Conservation (phyloP, 2,329 filamentous ascomycete genomes). For the Pyricularia sp. region DNA sequence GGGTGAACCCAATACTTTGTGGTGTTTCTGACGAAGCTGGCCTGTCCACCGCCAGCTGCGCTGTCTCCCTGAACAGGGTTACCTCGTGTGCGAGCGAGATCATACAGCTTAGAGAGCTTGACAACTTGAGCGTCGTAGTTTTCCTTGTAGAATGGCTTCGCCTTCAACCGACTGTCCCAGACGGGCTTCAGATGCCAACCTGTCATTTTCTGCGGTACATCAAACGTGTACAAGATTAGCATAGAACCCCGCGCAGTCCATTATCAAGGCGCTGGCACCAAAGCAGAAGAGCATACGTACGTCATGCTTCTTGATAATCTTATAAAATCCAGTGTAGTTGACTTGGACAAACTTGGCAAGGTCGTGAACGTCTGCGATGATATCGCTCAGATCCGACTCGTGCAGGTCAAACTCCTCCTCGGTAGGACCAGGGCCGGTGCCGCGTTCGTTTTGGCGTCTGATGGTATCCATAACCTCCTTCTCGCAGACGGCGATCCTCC, state of each 20-base stretch:
- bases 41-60: conserved; percentile 78
- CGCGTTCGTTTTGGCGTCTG: conserved; percentile 53
- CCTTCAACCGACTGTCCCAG: conserved; percentile 89
- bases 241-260: background rate
- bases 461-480: conserved; percentile 84
- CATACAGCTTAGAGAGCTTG: conserved; percentile 88
- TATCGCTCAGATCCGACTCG: conserved; percentile 90
- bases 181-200: conserved; percentile 86
- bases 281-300: conserved; percentile 32
- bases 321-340: conserved; percentile 98
- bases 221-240: background rate
- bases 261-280: background rate
- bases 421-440: conserved; percentile 45
- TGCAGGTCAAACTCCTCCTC: conserved; percentile 92
- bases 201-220: conserved; percentile 63
- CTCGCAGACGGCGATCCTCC: conserved; percentile 77
- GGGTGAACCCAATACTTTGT: conserved; percentile 99
- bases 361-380: conserved; percentile 97
- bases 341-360: conserved; percentile 95
- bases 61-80: conserved; percentile 89
- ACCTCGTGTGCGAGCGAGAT: conserved; percentile 82
- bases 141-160: conserved; percentile 96
- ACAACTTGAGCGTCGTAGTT: conserved; percentile 96
- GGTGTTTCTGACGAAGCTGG: conserved; percentile 91
- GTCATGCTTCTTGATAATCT: conserved; percentile 99